Conservation (phyloP, 179 eudicot genomes). For the Spergularia azorica region DNA sequence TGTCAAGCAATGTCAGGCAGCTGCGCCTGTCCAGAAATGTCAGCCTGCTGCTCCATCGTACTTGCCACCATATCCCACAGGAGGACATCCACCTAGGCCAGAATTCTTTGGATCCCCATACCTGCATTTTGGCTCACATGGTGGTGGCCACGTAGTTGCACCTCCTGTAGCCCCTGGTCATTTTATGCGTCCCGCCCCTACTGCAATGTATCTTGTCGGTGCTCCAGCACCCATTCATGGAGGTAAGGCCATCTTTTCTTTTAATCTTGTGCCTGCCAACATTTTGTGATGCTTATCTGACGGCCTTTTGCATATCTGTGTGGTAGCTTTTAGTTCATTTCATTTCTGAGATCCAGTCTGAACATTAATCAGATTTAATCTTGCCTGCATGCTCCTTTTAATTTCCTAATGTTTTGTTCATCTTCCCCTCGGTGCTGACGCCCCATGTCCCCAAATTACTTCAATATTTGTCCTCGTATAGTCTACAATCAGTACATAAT, state of each 20-base stretch:
- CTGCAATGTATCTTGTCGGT: background rate
- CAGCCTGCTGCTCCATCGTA: background rate
- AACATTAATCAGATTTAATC: no score
- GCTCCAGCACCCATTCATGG: background rate
- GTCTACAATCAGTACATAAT: background rate
- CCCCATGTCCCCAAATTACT: background rate
- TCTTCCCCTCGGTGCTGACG: no score
- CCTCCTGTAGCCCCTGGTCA: conserved; percentile 12
- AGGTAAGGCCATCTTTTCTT: conserved; percentile 17
- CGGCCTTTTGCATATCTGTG: background rate
- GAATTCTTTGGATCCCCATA: background rate
- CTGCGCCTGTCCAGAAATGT: no score
- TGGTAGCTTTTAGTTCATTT: background rate
- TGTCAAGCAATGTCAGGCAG: background rate
- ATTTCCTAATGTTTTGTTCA: no score
- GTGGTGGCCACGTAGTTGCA: conserved; percentile 7
- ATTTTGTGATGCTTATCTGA: background rate
- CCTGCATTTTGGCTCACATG: background rate
- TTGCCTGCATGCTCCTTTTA: no score
- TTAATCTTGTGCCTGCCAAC: background rate
- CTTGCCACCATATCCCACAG: conserved; percentile 7
- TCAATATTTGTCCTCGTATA: background rate
- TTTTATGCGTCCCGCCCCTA: background rate
- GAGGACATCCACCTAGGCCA: conserved; percentile 11
- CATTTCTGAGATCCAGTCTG: background rate